phyloP scores from a whole-genome alignment of 352 stramenopile genomes.

The Globisporangium abappressorium region DNA sequence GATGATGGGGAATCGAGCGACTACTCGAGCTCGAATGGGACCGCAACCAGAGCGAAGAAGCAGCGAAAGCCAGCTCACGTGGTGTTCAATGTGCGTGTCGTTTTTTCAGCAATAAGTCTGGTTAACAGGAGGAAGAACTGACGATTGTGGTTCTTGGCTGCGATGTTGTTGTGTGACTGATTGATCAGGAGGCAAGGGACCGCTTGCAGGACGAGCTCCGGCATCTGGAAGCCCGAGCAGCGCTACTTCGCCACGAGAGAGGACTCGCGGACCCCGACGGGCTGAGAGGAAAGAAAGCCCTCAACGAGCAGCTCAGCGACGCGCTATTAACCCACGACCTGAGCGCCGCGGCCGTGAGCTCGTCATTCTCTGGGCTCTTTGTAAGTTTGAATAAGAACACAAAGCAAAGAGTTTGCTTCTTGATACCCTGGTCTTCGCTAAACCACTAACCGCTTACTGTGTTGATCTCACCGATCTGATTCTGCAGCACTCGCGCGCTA shows the following conservation, averaged over 20 bases:
- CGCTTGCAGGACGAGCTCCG: conserved; percentile 3
- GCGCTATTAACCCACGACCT: conserved; percentile 32
- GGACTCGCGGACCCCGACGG: not conserved
- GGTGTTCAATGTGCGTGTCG: too few species aligned
- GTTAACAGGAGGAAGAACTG: too few species aligned
- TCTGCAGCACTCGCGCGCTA: conserved; percentile 9
- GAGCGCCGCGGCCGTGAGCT: conserved; percentile 26
- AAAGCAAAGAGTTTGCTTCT: not conserved
- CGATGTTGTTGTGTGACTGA: not conserved
- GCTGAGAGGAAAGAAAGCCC: not conserved
- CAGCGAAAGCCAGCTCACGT: too few species aligned
- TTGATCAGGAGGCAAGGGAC: conserved; percentile 5
- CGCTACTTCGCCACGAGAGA: not conserved
- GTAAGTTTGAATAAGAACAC: not conserved
- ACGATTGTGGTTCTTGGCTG: too few species aligned
- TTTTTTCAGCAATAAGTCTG: too few species aligned
- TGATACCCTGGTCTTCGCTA: not conserved
- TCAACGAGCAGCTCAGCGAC: conserved; percentile 20
- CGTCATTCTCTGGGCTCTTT: conserved; percentile 31
- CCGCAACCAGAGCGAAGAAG: too few species aligned
- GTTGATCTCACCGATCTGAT: not conserved
- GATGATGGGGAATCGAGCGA: too few species aligned
- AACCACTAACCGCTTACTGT: not conserved
- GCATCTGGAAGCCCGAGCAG: not conserved
- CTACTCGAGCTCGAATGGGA: too few species aligned